Conservation (phyloP, 176 grass and related monocot species). For the Raddia distichophylla region DNA sequence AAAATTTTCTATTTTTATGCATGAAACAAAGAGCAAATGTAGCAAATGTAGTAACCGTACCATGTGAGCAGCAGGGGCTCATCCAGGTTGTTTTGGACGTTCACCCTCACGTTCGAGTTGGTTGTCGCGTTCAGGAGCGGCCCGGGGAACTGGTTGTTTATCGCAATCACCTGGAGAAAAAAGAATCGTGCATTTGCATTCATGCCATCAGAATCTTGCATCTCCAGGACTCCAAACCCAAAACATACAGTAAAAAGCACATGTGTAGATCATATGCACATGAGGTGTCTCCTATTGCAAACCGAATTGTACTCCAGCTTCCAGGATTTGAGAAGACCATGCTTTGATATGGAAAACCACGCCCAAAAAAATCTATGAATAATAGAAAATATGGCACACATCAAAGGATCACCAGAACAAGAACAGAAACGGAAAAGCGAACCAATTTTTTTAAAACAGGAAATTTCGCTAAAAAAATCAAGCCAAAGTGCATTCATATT, state of each 20-base stretch:
- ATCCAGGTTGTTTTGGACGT: slow-evolving; percentile 85
- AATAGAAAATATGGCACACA: neutral
- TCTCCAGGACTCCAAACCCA: slow-evolving; percentile 9
- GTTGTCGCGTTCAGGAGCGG: slow-evolving; percentile 81
- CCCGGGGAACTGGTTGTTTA: slow-evolving; percentile 79
- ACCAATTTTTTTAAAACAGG: neutral
- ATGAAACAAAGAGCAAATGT: neutral
- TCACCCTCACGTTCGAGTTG: slow-evolving; percentile 77
- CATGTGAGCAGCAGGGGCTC: slow-evolving; percentile 89
- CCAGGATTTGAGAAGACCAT: neutral
- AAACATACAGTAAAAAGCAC: neutral
- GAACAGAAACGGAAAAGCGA: neutral
- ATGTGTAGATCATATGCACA: neutral
- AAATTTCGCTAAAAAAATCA: no score
- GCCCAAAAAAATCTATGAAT: neutral
- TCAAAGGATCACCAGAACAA: neutral
- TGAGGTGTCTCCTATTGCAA: neutral
- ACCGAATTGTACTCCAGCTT: neutral
- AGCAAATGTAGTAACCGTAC: slow-evolving; percentile 24
- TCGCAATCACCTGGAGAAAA: slow-evolving; percentile 59
- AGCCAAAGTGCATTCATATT: no score
- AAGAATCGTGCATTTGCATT: neutral
- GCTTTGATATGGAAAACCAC: neutral
- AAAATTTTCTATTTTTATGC: neutral
- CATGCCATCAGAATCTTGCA: neutral